Conservation (phyloP, 768 basidiomycete genomes). For the Boletus sensibilis region DNA sequence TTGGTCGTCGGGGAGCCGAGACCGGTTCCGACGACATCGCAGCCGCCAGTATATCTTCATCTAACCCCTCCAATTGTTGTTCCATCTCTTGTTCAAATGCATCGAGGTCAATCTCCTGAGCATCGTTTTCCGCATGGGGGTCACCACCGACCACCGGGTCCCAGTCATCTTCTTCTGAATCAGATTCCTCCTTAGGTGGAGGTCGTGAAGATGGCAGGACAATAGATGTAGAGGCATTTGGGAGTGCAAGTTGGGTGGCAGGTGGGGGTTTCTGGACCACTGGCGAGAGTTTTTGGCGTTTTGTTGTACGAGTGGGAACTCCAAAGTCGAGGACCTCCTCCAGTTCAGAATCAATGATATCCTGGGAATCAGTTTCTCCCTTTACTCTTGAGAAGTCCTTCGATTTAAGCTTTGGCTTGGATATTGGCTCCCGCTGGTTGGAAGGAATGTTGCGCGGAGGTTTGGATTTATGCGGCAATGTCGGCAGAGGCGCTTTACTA, state of each 20-base stretch:
- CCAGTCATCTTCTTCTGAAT: conserved; percentile 54
- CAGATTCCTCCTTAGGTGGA: conserved; percentile 34
- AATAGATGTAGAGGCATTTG: conserved; percentile 33
- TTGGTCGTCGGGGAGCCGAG: conserved; percentile 35
- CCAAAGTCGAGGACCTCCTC: conserved; percentile 53
- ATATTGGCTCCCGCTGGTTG: conserved; percentile 22
- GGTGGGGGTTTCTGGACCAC: conserved; percentile 18
- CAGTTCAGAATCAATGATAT: conserved; percentile 30
- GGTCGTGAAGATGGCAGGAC: conserved; percentile 31
- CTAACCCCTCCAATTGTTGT: conserved; percentile 37
- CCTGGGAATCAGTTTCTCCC: conserved; percentile 14
- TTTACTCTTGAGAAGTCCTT: conserved; percentile 27
- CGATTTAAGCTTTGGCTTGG: conserved; percentile 29
- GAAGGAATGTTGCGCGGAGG: conserved; percentile 21
- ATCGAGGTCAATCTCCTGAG: conserved; percentile 37
- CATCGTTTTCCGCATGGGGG: conserved; percentile 27
- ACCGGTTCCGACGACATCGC: conserved; percentile 40
- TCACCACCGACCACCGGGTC: conserved; percentile 40
- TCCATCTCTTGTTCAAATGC: conserved; percentile 38
- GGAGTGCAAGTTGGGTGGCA: conserved; percentile 38
- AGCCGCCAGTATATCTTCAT: conserved; percentile 52
- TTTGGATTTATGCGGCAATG: conserved; percentile 36
- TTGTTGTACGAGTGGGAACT: conserved; percentile 40
- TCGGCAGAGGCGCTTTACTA: conserved; percentile 14
- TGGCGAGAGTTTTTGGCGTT: conserved; percentile 30